Base-by-base conservation (phyloP, 139 green algal genomes). In the Chloropicon primus region DNA sequence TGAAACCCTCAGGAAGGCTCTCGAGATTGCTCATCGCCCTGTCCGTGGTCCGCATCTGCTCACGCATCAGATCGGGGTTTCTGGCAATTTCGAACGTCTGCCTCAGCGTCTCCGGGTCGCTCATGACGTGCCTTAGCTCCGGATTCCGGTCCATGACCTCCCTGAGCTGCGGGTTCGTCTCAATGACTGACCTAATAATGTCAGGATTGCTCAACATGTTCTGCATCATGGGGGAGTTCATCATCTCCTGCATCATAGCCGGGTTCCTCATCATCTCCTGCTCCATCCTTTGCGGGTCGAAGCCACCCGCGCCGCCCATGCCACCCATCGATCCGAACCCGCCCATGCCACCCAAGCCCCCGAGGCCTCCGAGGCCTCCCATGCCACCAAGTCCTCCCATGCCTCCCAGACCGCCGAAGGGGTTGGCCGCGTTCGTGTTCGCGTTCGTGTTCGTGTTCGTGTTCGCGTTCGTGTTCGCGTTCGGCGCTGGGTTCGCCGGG, bases 21-120 rank as follows among this genome's bases (percentile, higher is more conserved):
- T 99, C 96, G 10, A 99, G 91, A 89, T 99, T 98, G 74, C 75
- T 86, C 77, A 99, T 84, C 1, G 94, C 88, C 1, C 96, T 26
- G 76, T 72, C 24, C 10, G 54, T 1, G 2, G 72, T 76, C 23
- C 72, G 1, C 54, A 53, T 28, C 3, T 79, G 41, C 29, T 5
- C 1, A 24, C 71, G 10, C 27, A 24, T 27, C 5, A 28, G 24
- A 75, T 93, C 87, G 26, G 94, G 94, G 80, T 97, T 98, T 53
- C 83, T 76, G 23, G 88, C 89, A 22, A 93, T 82, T 5, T 90
- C 85, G 76, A 96, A 80, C 72, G 89, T 90, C 74, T 97, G 85
- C 0, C 91, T 87, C 28, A 98, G 79, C 72, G 91, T 80, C 28
- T 90, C 82, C 0, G 95, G 95, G 85, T 99, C 92, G 75, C 91